phyloP scores from a whole-genome alignment of 2,329 filamentous ascomycete genomes.

The Pyrenochaeta sp. region DNA sequence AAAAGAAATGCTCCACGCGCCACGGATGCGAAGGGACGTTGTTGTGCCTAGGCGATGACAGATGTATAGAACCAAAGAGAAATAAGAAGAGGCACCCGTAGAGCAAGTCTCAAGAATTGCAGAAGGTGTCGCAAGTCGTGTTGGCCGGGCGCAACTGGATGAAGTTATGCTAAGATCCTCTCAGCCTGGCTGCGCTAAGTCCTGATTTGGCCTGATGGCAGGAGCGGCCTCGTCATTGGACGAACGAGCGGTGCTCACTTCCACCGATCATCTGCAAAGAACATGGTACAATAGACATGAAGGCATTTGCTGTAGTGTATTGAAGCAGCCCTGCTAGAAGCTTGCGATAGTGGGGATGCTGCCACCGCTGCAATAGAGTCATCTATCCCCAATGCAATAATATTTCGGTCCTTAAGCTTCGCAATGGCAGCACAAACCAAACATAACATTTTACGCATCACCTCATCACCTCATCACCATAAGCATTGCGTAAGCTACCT shows the following conservation, averaged over 20 bases:
- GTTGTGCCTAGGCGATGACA: slow-evolving; percentile 5
- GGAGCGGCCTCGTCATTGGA: slow-evolving; percentile 2
- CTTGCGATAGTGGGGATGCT: not conserved
- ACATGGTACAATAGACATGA: not conserved
- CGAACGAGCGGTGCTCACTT: slow-evolving; percentile 15
- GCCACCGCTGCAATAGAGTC: not conserved
- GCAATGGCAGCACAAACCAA: slow-evolving; percentile 24
- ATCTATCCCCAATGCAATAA: not conserved
- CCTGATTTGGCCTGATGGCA: slow-evolving; percentile 9
- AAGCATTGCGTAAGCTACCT: not conserved
- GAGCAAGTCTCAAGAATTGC: slow-evolving; percentile 17
- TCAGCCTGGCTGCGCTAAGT: slow-evolving; percentile 19
- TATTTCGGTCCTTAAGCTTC: slow-evolving; percentile 10
- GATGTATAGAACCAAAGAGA: slow-evolving; percentile 5
- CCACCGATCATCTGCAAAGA: slow-evolving; percentile 6
- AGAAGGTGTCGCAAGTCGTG: slow-evolving; percentile 30
- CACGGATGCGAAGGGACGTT: slow-evolving; percentile 19
- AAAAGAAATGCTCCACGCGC: slow-evolving; percentile 43
- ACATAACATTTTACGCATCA: slow-evolving; percentile 23
- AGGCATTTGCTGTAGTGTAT: not conserved
- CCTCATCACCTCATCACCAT: slow-evolving; percentile 11
- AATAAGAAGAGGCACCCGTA: slow-evolving; percentile 4
- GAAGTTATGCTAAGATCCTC: slow-evolving; percentile 30
- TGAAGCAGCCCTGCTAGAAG: not conserved
- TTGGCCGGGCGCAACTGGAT: slow-evolving; percentile 31